A percentile compares a stretch with the other conserved stretches of the same genome.
Evolutionary conservation across 805 yeast species (phyloP).

Genomic region (Pichia scutulata): DNA sequence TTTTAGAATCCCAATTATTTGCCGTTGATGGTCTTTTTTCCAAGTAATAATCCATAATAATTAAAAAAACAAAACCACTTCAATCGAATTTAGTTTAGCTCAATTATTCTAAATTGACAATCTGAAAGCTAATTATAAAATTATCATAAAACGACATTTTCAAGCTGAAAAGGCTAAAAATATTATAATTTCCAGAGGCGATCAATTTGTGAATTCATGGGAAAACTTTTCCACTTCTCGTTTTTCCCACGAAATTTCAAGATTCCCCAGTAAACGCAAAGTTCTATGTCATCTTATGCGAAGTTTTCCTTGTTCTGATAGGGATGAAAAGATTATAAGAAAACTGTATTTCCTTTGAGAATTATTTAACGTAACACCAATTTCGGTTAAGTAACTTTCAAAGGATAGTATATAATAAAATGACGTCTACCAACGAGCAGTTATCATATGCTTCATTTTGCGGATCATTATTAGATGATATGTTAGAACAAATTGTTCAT

Average conservation of each 20-base stretch:
- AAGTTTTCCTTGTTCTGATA: not conserved
- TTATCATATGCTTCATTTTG: constrained; percentile 28
- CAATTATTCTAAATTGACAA: too few species aligned
- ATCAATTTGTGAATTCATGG: not conserved
- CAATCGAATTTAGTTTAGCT: too few species aligned
- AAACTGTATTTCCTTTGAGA: too few species aligned
- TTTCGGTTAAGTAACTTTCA: not conserved
- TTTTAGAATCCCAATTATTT: not conserved
- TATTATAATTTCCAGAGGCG: too few species aligned
- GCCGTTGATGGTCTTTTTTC: not conserved
- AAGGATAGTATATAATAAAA: not conserved
- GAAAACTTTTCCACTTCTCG: not conserved
- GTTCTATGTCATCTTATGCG: not conserved
- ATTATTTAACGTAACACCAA: not conserved
- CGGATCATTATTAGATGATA: constrained; percentile 24
- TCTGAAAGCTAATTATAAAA: too few species aligned
- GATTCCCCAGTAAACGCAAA: not conserved
- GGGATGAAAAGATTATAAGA: not conserved
- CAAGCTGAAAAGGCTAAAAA: too few species aligned
- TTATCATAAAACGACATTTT: too few species aligned
- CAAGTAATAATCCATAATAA: not conserved
- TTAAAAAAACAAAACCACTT: not conserved
- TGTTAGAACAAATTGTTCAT: constrained; percentile 29
- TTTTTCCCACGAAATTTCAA: not conserved
- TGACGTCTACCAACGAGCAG: constrained; percentile 11